Evolutionary conservation across 495 filamentous ascomycete genomes (phyloP).

Genomic region (Bathelium albidoporum): DNA sequence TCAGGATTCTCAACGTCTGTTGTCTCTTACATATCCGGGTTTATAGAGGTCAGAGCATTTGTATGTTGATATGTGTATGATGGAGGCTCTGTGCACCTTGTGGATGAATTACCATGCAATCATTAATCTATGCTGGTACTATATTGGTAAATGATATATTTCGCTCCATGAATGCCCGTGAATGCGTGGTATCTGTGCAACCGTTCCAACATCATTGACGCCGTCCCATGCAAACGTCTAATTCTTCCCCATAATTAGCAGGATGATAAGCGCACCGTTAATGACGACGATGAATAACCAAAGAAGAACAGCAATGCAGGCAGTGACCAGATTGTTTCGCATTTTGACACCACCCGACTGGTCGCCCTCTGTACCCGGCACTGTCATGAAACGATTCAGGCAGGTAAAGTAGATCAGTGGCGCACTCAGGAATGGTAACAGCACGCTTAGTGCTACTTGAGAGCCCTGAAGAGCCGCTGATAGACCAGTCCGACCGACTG

Average conservation of each 20-base stretch:
- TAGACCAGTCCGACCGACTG: constrained; percentile 60
- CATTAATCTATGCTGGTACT: too few relatives aligned
- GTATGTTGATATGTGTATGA: too few relatives aligned
- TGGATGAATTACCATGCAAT: too few relatives aligned
- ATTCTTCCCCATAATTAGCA: constrained; percentile 9
- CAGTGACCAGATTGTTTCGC: constrained; percentile 29
- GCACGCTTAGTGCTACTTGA: constrained; percentile 72
- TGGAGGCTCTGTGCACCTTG: neutral
- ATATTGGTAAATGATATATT: neutral
- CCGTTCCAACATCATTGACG: neutral
- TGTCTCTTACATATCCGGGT: too few relatives aligned
- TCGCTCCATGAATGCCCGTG: neutral
- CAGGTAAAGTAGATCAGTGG: constrained; percentile 86
- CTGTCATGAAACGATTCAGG: constrained; percentile 71
- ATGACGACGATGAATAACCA: constrained; percentile 34
- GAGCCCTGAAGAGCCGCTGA: constrained; percentile 62
- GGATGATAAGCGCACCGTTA: constrained; percentile 31
- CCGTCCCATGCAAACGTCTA: neutral
- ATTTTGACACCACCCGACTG: constrained; percentile 21
- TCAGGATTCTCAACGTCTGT: too few relatives aligned
- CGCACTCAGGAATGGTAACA: constrained; percentile 70
- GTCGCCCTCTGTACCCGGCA: constrained; percentile 24
- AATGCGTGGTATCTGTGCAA: neutral
- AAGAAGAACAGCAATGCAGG: constrained; percentile 25
- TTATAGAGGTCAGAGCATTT: too few relatives aligned